A percentile compares a stretch with the other conserved stretches of the same genome.
Evolutionary conservation across 495 filamentous ascomycete genomes (phyloP).

Genomic region (Usnea hakonensis): DNA sequence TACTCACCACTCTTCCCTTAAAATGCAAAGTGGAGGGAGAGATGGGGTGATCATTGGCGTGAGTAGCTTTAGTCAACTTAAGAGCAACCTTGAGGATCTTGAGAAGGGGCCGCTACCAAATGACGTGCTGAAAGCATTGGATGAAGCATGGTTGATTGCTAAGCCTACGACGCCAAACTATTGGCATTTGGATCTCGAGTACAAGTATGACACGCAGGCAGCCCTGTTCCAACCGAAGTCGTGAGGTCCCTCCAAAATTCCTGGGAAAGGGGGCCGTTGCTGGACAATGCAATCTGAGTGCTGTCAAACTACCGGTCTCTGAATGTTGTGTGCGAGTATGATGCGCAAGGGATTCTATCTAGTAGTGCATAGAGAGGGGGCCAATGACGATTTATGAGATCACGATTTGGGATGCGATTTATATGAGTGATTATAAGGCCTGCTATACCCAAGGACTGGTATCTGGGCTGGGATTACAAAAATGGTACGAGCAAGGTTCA

Average conservation of each 20-base stretch:
- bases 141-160: conserved; percentile 60
- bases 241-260: not conserved
- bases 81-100: conserved; percentile 64
- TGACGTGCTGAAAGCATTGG: conserved; percentile 70
- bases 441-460: not conserved
- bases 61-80: conserved; percentile 63
- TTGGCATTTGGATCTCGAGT: conserved; percentile 71
- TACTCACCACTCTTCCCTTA: conserved; percentile 71
- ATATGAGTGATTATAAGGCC: not conserved
- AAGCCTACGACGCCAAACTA: conserved; percentile 64
- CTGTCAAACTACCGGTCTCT: not conserved
- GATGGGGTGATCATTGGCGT: conserved; percentile 82
- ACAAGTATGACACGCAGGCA: conserved; percentile 63
- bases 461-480: not conserved
- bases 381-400: not conserved
- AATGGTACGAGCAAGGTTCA: not conserved
- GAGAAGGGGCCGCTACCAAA: conserved; percentile 85
- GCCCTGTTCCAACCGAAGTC: conserved; percentile 49
- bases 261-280: not conserved
- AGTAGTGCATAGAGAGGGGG: not conserved
- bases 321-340: not conserved
- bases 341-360: not conserved
- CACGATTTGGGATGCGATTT: not conserved
- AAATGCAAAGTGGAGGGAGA: conserved; percentile 58
- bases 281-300: not conserved